A percentile compares a stretch with the other conserved stretches of the same genome.
Evolutionary conservation across 352 stramenopile species (phyloP).

Genomic region (Globisporangium cylindrosporum): DNA sequence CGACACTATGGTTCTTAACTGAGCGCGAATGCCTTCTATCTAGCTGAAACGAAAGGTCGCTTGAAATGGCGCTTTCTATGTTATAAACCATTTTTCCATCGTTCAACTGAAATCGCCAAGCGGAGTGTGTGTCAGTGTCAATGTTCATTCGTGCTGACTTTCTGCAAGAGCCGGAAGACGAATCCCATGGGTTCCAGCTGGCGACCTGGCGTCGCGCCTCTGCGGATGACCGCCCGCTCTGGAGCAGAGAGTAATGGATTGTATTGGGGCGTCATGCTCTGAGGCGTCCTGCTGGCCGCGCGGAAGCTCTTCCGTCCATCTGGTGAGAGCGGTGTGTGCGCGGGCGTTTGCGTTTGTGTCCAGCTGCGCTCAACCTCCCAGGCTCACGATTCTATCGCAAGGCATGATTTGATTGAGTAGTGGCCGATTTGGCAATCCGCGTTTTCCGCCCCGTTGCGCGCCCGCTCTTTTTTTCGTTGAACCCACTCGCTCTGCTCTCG

Average conservation of each 20-base stretch:
- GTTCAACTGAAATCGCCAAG: neutral
- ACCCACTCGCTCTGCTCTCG: neutral
- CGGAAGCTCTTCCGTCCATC: slow-evolving; percentile 5
- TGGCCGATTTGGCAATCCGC: neutral
- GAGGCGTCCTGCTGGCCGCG: neutral
- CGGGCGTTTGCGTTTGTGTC: neutral
- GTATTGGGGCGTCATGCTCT: neutral
- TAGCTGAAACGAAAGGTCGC: too few relatives aligned
- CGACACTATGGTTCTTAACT: neutral
- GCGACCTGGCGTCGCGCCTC: slow-evolving; percentile 2
- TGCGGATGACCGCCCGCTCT: neutral
- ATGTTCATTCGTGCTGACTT: neutral
- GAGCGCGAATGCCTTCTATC: too few relatives aligned
- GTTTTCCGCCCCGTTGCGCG: neutral
- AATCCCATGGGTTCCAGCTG: slow-evolving; percentile 5
- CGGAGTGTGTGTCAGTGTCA: neutral
- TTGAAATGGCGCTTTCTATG: too few relatives aligned
- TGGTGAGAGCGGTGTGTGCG: neutral
- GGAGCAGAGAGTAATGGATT: neutral
- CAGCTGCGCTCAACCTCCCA: neutral
- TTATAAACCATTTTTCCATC: neutral
- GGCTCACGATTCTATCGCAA: neutral
- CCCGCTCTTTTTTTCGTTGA: slow-evolving; percentile 2
- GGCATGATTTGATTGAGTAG: neutral
- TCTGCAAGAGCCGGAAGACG: neutral